Evolutionary conservation across 1,139 yeast genomes (phyloP), one percentile per base, ranked within the genome.

Genomic region (Hemisphaericaspora subhashii): DNA sequence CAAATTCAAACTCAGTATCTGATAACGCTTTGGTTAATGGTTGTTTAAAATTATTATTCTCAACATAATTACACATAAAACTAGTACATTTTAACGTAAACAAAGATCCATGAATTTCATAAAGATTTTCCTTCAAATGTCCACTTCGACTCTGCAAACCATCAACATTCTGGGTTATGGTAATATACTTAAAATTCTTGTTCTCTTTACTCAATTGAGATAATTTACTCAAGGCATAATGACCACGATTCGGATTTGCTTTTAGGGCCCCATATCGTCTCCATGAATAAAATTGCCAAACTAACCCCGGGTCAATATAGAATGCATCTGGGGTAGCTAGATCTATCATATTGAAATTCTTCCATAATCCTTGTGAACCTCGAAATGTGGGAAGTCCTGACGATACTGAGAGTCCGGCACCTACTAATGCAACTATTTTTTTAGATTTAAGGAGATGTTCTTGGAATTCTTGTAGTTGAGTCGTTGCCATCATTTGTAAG

Each of bases 251-350:
- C 1, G 96, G 96, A 33, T 58, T 60, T 1, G 92, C 89, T 35
- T 62, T 60, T 38, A 86, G 62, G 0, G 95, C 90, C 32, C 68
- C 68, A 39, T 67, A 72, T 37, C 96, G 59, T 44, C 95, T 65
- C 62, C 81, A 78, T 6, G 89, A 73, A 57, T 88, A 87, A 52
- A 85, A 88, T 54, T 86, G 92, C 96, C 96, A 88, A 3, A 88
- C 96, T 17, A 87, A 67, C 0, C 87, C 86, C 0, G 96, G 96
- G 54, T 87, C 90, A 14, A 72, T 69, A 43, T 81, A 78, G 55
- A 88, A 88, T 4, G 96, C 95, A 55, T 88, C 96, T 1, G 95
- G 95, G 0, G 96, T 88, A 5, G 95, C 95, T 38, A 88, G 66
- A 52, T 88, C 96, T 33, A 86, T 82, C 54, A 89, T 81, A 39